Conservation (phyloP, 139 green algal genomes). For the Closterium sp. region DNA sequence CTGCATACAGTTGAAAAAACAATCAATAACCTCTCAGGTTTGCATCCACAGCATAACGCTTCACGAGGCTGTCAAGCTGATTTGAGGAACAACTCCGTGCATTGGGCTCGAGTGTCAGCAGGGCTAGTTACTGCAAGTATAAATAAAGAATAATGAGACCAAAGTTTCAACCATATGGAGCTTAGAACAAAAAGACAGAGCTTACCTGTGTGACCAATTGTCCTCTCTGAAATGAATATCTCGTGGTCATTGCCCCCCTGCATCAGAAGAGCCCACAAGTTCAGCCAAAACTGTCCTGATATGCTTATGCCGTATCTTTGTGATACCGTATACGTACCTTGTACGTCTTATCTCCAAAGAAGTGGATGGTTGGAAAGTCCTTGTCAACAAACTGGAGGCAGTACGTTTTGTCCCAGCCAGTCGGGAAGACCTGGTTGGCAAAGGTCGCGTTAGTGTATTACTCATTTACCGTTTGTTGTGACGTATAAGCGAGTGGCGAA, state of each 20-base stretch:
- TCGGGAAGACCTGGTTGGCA: conserved; percentile 51
- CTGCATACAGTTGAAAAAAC: too few relatives aligned
- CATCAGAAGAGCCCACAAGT: not conserved
- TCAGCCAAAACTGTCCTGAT: not conserved
- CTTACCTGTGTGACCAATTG: conserved; percentile 88
- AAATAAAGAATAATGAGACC: not conserved
- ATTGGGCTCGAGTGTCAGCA: conserved; percentile 35
- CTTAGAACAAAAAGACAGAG: not conserved
- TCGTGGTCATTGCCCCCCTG: conserved; percentile 98
- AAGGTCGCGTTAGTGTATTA: not conserved
- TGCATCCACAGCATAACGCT: not conserved
- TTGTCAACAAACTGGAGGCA: conserved; percentile 90
- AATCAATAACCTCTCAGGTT: not conserved
- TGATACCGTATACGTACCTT: conserved; percentile 53
- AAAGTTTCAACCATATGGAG: not conserved
- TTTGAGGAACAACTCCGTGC: conserved; percentile 44
- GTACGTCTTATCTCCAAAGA: conserved; percentile 99
- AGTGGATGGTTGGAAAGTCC: conserved; percentile 94
- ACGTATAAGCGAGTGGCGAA: too few relatives aligned
- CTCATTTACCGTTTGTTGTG: not conserved
- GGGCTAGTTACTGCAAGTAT: conserved; percentile 50
- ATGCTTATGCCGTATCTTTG: not conserved
- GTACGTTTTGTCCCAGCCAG: conserved; percentile 99
- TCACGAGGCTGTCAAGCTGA: not conserved
- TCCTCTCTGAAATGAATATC: conserved; percentile 86